These are phyloP conservation scores for Leccinum variicolor DNA, from an alignment of 768 basidiomycete genomes.

Conservation along the genomic window DNA sequence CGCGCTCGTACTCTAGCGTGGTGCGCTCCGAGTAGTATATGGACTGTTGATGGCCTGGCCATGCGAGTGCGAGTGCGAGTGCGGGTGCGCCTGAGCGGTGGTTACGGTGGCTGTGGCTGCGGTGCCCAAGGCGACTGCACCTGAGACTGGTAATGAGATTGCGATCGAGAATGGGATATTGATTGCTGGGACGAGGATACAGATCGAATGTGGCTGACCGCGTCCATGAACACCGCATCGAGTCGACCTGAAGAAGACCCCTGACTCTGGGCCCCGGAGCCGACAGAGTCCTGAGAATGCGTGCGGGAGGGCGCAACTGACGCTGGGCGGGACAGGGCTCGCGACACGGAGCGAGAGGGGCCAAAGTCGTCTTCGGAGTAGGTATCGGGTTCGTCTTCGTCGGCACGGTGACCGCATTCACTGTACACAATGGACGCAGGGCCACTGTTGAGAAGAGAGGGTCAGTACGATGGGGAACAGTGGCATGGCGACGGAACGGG, in stretches of 20 bases:
- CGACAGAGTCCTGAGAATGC: slow-evolving; percentile 45
- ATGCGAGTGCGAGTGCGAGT: not conserved
- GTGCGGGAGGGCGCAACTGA: slow-evolving; percentile 52
- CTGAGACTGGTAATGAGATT: slow-evolving; percentile 10
- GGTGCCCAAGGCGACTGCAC: not conserved
- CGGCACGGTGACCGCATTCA: slow-evolving; percentile 69
- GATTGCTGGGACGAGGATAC: slow-evolving; percentile 17
- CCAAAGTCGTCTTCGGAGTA: slow-evolving; percentile 63
- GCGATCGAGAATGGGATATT: slow-evolving; percentile 12
- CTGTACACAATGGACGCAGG: slow-evolving; percentile 82
- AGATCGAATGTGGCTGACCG: slow-evolving; percentile 24
- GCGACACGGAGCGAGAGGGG: slow-evolving; percentile 31
- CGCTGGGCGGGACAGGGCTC: slow-evolving; percentile 39
- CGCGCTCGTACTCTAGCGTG: slow-evolving; percentile 20
- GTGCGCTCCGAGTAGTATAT: slow-evolving; percentile 19
- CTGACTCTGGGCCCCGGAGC: slow-evolving; percentile 30
- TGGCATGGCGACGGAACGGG: not conserved
- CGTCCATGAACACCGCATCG: slow-evolving; percentile 28
- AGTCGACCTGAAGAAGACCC: slow-evolving; percentile 27
- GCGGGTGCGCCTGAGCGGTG: not conserved
- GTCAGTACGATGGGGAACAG: not conserved
- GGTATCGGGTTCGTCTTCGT: slow-evolving; percentile 68
- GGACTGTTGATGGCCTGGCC: slow-evolving; percentile 10
- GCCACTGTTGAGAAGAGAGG: slow-evolving; percentile 43
- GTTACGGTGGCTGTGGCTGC: not conserved